These are phyloP conservation scores for Colletotrichum sp. DNA, from an alignment of 2,329 filamentous ascomycete genomes.

Conservation along the genomic window DNA sequence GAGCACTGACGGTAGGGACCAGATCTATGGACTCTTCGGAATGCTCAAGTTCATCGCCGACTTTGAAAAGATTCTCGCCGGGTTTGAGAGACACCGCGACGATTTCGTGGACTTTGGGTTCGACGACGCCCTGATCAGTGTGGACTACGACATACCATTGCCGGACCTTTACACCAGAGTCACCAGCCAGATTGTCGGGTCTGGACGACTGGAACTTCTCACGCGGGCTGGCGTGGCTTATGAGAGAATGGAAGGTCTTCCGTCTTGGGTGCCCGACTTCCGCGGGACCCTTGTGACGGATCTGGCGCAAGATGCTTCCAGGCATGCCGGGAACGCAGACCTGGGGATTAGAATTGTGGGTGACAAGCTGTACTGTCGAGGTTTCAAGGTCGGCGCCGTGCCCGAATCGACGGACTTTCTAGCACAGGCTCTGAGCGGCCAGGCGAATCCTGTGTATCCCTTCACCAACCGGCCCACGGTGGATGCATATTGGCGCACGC, in stretches of 20 bases:
- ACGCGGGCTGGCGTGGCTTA: background rate
- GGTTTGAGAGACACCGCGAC: background rate
- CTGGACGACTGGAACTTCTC: background rate
- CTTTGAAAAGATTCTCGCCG: background rate
- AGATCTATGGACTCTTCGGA: background rate
- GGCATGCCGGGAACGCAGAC: background rate
- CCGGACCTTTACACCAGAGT: background rate
- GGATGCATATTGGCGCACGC: background rate
- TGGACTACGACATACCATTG: background rate
- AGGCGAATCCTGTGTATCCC: background rate
- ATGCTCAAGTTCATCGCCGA: background rate
- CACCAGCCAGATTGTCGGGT: background rate
- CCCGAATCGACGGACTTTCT: background rate
- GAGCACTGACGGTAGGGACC: background rate
- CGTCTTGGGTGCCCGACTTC: background rate
- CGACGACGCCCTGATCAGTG: background rate
- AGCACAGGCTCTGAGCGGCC: background rate
- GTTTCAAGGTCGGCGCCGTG: background rate
- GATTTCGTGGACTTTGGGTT: background rate
- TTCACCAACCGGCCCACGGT: background rate
- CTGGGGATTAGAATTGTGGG: background rate
- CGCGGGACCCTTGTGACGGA: background rate
- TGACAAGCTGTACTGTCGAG: background rate
- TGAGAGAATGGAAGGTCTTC: background rate
- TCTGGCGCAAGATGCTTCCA: background rate